A percentile compares a stretch with the other conserved stretches of the same genome.
phyloP scores from a whole-genome alignment of 2,329 filamentous ascomycete genomes.

The Clonostachys byssicola region DNA sequence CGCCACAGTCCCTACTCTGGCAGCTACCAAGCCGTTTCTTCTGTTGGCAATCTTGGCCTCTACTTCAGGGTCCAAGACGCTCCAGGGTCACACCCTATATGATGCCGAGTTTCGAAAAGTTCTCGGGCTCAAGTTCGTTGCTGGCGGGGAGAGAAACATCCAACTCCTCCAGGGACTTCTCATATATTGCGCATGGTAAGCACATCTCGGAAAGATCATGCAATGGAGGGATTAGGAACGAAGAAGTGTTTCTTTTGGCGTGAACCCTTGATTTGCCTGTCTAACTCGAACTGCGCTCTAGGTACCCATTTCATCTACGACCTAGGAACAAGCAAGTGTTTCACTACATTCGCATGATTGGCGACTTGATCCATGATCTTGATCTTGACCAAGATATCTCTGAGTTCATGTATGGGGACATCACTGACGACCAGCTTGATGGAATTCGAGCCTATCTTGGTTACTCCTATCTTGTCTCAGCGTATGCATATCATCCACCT shows the following conservation, averaged over 20 bases:
- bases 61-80: slow-evolving; percentile 39
- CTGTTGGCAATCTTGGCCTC: slow-evolving; percentile 49
- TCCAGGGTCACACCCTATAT: slow-evolving; percentile 48
- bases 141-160: slow-evolving; percentile 50
- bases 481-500: slow-evolving; percentile 17
- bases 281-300: slow-evolving; percentile 12
- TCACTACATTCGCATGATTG: slow-evolving; percentile 48
- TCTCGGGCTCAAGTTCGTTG: slow-evolving; percentile 50
- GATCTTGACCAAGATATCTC: slow-evolving; percentile 37
- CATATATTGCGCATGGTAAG: slow-evolving; percentile 54
- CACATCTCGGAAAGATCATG: background rate
- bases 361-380: slow-evolving; percentile 44
- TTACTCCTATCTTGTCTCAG: slow-evolving; percentile 35
- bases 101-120: slow-evolving; percentile 55
- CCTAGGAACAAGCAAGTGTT: slow-evolving; percentile 43
- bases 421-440: slow-evolving; percentile 23
- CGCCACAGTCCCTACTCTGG: slow-evolving; percentile 35
- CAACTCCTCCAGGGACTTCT: slow-evolving; percentile 54
- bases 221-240: background rate
- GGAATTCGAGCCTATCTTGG: slow-evolving; percentile 39
- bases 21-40: slow-evolving; percentile 44
- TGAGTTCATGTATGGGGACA: background rate
- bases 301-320: slow-evolving; percentile 51
- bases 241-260: background rate
- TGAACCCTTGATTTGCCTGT: background rate